Conservation (phyloP, 345 rosid genomes). For the Lepidium africanum region DNA sequence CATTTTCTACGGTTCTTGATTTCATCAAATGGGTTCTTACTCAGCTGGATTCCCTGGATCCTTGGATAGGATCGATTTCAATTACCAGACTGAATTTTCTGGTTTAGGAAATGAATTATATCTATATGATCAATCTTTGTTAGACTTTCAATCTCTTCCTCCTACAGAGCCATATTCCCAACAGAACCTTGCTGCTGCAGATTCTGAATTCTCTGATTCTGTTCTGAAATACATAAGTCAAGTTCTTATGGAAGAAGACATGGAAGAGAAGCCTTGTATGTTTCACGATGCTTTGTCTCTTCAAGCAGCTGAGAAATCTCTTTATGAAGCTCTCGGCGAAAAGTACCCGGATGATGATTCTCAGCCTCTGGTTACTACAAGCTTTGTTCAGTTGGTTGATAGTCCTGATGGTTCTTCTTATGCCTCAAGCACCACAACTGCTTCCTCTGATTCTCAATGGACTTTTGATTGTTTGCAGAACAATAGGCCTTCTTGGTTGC, state of each 20-base stretch:
- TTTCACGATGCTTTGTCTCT: constrained; percentile 62
- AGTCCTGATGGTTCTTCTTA: constrained; percentile 33
- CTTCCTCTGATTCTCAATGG: constrained; percentile 36
- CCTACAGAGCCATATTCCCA: constrained; percentile 24
- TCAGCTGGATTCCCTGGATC: constrained; percentile 17
- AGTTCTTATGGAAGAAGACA: constrained; percentile 76
- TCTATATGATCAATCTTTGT: constrained; percentile 22
- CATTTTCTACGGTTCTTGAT: constrained; percentile 13
- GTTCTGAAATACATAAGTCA: constrained; percentile 56
- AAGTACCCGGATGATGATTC: constrained; percentile 37
- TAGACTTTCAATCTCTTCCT: constrained; percentile 19
- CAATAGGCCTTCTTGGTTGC: constrained; percentile 23
- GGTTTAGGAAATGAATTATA: constrained; percentile 27
- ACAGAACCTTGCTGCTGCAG: constrained; percentile 26
- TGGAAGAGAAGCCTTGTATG: constrained; percentile 49
- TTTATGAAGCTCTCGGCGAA: constrained; percentile 60
- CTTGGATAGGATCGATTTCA: constrained; percentile 11
- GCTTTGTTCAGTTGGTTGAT: constrained; percentile 26
- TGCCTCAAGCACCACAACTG: constrained; percentile 19
- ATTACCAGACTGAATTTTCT: constrained; percentile 11
- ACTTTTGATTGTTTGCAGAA: constrained; percentile 34
- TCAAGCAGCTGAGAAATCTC: constrained; percentile 64
- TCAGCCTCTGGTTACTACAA: constrained; percentile 19
- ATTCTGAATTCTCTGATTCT: constrained; percentile 44
- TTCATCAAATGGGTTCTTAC: constrained; percentile 28